Evolutionary conservation across 768 basidiomycete species (phyloP), one percentile per base, ranked within the genome.

Genomic region (Dacryopinax spathularia): DNA sequence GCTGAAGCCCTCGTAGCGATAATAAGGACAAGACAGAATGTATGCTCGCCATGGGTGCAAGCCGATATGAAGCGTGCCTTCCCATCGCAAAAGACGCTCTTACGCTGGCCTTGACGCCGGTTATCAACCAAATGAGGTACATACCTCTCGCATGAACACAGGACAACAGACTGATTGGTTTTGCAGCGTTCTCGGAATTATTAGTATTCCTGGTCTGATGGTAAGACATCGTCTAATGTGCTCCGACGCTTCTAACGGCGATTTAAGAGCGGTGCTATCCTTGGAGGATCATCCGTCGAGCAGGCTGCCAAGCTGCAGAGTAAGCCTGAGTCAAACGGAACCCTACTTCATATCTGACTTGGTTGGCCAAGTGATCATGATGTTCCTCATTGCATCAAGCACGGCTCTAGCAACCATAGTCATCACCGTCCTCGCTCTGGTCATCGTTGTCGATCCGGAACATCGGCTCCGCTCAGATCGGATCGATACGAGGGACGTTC

Each of bases 311-410:
- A 84, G 61, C 75, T 93, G 16, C 92, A 93, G 69, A 92, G 75
- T 77, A 68, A 67, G 73, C 66, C 20, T 9, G 1, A 33, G 4
- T 18, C 27, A 22, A 43, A 2, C 36, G 22, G 22, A 25, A 25
- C 6, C 62, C 31, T 7, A 10, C 27, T 27, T 16, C 60, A 9
- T 18, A 36, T 3, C 15, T 62, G 2, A 63, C 36, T 15, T 22
- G 35, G 15, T 22, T 22, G 25, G n/a, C n/a, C 18, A 34, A 75
- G 74, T 92, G 86, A 84, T 94, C 64, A 90, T 94, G 75, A 89
- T 92, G 84, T 93, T 94, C 74, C 89, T 93, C 87, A 89, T 93
- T 44, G 84, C 85, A 1, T 84, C 90, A 0, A 81, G 84, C 64
- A 87, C 87, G 0, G 82, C 85, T 0, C 79, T 94, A 27, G 82